These are phyloP conservation scores for Diaporthe helianthi DNA, from an alignment of 2,329 filamentous ascomycete genomes.

Conservation along the genomic window DNA sequence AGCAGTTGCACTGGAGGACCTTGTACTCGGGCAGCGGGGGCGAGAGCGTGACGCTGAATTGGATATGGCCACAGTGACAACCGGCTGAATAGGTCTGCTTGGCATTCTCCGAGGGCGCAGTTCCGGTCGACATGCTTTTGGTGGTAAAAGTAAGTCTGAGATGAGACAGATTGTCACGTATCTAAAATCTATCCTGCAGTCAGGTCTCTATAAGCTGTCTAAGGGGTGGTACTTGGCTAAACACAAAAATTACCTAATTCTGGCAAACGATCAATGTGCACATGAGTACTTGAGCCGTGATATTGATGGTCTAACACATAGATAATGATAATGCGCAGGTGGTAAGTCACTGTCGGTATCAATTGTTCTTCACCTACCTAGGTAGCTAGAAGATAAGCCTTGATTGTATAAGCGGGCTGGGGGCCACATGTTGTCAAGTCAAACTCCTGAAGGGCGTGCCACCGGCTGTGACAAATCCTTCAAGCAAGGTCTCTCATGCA, in stretches of 20 bases:
- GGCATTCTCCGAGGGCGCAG: constrained; percentile 31
- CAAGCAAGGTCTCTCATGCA: too few relatives aligned
- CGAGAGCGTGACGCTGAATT: constrained; percentile 55
- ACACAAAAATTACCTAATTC: background rate
- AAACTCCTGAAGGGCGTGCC: background rate
- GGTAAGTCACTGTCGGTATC: background rate
- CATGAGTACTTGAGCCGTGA: background rate
- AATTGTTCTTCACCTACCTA: background rate
- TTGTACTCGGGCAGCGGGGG: constrained; percentile 54
- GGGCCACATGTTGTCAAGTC: background rate
- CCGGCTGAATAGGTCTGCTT: constrained; percentile 53
- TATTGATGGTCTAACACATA: background rate
- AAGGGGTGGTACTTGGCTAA: background rate
- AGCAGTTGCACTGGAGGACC: constrained; percentile 61
- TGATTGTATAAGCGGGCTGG: constrained; percentile 12
- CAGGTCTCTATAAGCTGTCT: background rate
- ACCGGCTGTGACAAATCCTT: too few relatives aligned
- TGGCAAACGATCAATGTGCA: background rate
- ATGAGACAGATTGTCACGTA: background rate
- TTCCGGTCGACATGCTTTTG: constrained; percentile 26
- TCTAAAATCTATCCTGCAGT: too few relatives aligned
- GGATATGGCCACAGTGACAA: constrained; percentile 61
- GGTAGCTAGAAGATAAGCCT: background rate
- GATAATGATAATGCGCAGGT: background rate
- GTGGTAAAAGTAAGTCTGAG: constrained; percentile 15